A percentile compares a stretch with the other conserved stretches of the same genome.
These are phyloP conservation scores for Coemansia sp. DNA, from an alignment of 371 early-diverging fungal species.

Conservation along the genomic window DNA sequence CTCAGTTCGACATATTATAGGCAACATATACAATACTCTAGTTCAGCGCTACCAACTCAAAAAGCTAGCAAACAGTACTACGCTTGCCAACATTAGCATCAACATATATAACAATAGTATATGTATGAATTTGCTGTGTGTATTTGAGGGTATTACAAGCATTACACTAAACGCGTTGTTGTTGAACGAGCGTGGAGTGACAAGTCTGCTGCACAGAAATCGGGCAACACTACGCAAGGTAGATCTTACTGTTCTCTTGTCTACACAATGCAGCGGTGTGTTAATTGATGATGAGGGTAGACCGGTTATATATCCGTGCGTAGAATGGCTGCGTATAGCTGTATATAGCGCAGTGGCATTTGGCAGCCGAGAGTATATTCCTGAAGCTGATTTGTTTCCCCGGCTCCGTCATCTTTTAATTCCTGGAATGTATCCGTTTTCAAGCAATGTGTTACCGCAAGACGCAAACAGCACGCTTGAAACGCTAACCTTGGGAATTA, in stretches of 20 bases:
- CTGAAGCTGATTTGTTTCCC: background rate
- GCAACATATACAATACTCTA: background rate
- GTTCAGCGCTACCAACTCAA: background rate
- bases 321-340: constrained; percentile 1
- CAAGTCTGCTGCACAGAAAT: background rate
- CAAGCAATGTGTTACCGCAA: background rate
- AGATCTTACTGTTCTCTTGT: background rate
- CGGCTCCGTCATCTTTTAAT: background rate
- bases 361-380: background rate
- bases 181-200: background rate
- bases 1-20: background rate
- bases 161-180: background rate
- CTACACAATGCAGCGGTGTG: background rate
- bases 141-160: background rate
- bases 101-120: background rate
- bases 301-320: constrained; percentile 4
- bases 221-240: background rate
- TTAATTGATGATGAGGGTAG: background rate
- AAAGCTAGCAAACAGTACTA: background rate
- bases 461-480: background rate
- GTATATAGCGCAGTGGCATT: constrained; percentile 1
- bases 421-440: constrained; percentile 14
- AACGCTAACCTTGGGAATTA: background rate
- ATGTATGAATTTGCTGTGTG: background rate
- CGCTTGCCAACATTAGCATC: background rate